phyloP scores from a whole-genome alignment of 2,329 filamentous ascomycete species.

The Paraphaeosphaeria minitans region DNA sequence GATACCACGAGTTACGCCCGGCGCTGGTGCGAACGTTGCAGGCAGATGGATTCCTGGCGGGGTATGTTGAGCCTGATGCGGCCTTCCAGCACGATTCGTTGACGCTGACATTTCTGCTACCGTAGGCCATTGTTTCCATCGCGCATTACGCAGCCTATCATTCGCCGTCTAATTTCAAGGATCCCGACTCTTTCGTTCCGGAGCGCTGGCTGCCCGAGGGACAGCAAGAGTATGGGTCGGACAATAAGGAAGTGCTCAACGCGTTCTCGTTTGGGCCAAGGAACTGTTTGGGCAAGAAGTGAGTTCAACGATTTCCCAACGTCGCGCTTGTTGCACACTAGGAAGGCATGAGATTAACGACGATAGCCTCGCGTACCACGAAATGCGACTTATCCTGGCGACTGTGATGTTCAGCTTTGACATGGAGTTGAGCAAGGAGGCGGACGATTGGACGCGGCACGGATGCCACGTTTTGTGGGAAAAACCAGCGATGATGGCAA shows the following conservation, averaged over 20 bases:
- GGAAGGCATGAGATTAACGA: constrained; percentile 1
- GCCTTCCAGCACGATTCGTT: neutral
- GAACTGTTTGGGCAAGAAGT: constrained; percentile 45
- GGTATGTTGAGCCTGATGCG: constrained; percentile 13
- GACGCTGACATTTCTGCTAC: constrained; percentile 1
- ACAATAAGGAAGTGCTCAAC: constrained; percentile 27
- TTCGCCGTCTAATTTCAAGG: constrained; percentile 30
- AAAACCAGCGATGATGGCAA: constrained; percentile 36
- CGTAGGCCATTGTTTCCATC: constrained; percentile 19
- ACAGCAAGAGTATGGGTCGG: constrained; percentile 23
- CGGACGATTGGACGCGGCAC: constrained; percentile 25
- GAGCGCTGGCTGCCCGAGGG: constrained; percentile 43
- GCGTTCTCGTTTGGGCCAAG: constrained; percentile 36
- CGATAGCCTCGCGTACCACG: constrained; percentile 37
- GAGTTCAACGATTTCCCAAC: constrained; percentile 12
- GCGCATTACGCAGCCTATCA: constrained; percentile 28
- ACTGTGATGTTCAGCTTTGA: constrained; percentile 34
- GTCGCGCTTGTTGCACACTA: neutral
- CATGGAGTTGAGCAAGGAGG: constrained; percentile 22
- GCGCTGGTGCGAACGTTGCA: constrained; percentile 31
- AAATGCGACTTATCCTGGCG: constrained; percentile 36
- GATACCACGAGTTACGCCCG: constrained; percentile 33
- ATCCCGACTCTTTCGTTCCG: constrained; percentile 33
- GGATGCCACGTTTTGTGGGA: constrained; percentile 41
- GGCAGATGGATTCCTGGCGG: constrained; percentile 41